A percentile compares a stretch with the other conserved stretches of the same genome.
These are phyloP conservation scores for Myxozyma neglecta DNA, from an alignment of 805 yeast genomes.

Conservation along the genomic window DNA sequence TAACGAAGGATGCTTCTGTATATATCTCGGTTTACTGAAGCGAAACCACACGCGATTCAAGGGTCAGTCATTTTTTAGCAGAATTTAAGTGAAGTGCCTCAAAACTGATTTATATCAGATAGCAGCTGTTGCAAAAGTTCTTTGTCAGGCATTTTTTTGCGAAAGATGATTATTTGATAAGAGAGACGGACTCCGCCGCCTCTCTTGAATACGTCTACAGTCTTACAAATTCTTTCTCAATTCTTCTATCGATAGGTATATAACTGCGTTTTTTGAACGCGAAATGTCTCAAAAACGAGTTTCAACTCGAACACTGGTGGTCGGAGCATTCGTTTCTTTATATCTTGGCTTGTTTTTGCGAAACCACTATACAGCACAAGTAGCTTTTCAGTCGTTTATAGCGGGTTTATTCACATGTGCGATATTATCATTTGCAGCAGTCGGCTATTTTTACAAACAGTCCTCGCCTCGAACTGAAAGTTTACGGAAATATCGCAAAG, in stretches of 20 bases:
- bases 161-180: constrained; percentile 4
- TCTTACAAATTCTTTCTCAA: background rate
- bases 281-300: background rate
- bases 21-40: too few species aligned
- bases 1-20: too few species aligned
- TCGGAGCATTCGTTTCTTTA: constrained; percentile 9
- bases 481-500: constrained; percentile 15
- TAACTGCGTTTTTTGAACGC: background rate
- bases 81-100: too few species aligned
- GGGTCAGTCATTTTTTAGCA: too few species aligned
- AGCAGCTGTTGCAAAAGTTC: background rate
- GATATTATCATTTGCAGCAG: constrained; percentile 26
- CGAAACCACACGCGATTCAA: too few species aligned
- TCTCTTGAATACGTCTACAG: background rate
- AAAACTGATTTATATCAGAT: background rate
- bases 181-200: background rate
- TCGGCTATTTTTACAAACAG: constrained; percentile 27
- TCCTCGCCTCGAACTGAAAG: constrained; percentile 18
- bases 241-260: background rate
- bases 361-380: constrained; percentile 19
- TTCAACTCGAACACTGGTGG: background rate
- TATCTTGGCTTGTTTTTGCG: constrained; percentile 16
- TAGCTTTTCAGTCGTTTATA: constrained; percentile 23
- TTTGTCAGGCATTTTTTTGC: background rate
- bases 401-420: constrained; percentile 17